Conservation (phyloP, 2,329 filamentous ascomycete genomes). For the Trichoderma atroviride region DNA sequence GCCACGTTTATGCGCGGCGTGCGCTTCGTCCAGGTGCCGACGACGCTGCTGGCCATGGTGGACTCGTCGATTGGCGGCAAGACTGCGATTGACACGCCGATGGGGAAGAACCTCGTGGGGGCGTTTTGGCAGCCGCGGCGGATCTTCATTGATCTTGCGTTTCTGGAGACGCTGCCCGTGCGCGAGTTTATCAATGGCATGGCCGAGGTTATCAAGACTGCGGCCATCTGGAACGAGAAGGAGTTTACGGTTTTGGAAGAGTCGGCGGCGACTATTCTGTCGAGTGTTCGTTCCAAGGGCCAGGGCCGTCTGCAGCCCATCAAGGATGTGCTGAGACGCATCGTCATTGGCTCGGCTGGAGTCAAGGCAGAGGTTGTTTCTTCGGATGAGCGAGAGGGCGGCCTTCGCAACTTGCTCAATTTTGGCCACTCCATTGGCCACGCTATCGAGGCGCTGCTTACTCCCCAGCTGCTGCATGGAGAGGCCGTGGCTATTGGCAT, state of each 20-base stretch:
- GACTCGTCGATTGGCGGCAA: slow-evolving; percentile 98
- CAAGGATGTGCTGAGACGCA: slow-evolving; percentile 68
- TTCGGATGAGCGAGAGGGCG: slow-evolving; percentile 90
- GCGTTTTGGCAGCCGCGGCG: slow-evolving; percentile 95
- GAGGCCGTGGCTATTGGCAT: slow-evolving; percentile 97
- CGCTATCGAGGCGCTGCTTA: slow-evolving; percentile 92
- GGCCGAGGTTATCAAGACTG: slow-evolving; percentile 97
- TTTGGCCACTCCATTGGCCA: slow-evolving; percentile 98
- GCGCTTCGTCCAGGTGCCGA: slow-evolving; percentile 94
- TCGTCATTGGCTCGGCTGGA: slow-evolving; percentile 86
- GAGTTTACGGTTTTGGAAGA: slow-evolving; percentile 86
- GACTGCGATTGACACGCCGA: slow-evolving; percentile 94
- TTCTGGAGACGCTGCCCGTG: slow-evolving; percentile 85
- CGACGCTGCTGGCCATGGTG: slow-evolving; percentile 93
- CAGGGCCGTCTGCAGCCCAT: slow-evolving; percentile 70
- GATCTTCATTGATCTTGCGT: slow-evolving; percentile 91
- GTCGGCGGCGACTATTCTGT: slow-evolving; percentile 75
- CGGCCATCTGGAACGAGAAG: slow-evolving; percentile 88
- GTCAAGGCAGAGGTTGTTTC: slow-evolving; percentile 96
- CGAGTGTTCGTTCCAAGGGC: slow-evolving; percentile 41
- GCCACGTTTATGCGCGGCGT: slow-evolving; percentile 98
- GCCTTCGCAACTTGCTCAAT: slow-evolving; percentile 90
- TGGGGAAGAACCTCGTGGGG: slow-evolving; percentile 94
- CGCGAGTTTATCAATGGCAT: slow-evolving; percentile 98
- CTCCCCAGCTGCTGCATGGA: slow-evolving; percentile 92